Percentiles rank a stretch among this genome's conserved stretches.
Conservation (phyloP, 345 rosid genomes). For the Mercurialis annua region DNA sequence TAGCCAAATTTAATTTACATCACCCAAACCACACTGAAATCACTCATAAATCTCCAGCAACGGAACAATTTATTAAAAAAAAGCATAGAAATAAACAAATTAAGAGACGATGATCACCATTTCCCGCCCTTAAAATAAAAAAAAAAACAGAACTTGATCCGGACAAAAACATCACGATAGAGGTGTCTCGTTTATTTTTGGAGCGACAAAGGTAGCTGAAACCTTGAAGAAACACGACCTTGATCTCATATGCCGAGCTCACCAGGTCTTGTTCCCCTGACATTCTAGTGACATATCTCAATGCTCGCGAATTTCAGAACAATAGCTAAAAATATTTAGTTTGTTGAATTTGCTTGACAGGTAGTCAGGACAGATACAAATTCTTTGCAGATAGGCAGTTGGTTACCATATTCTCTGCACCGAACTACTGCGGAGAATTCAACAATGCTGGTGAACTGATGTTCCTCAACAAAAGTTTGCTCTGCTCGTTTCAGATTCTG, state of each 20-base stretch:
- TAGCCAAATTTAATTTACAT: too few relatives aligned
- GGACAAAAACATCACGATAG: slow-evolving; percentile 17
- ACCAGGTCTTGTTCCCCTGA: slow-evolving; percentile 15
- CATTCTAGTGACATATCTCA: neutral
- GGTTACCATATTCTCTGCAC: slow-evolving; percentile 23
- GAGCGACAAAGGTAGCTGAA: slow-evolving; percentile 16
- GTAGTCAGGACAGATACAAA: slow-evolving; percentile 23
- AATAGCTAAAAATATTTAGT: neutral
- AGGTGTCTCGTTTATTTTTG: slow-evolving; percentile 24
- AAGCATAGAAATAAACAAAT: too few relatives aligned
- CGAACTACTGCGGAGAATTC: slow-evolving; percentile 27
- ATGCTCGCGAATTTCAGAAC: neutral
- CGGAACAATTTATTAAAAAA: too few relatives aligned
- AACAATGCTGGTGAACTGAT: slow-evolving; percentile 27
- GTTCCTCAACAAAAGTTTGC: slow-evolving; percentile 22
- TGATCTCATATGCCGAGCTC: slow-evolving; percentile 26
- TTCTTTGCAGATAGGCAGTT: slow-evolving; percentile 28
- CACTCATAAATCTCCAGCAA: too few relatives aligned
- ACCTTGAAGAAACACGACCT: slow-evolving; percentile 23
- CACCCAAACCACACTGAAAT: too few relatives aligned
- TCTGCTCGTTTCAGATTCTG: slow-evolving; percentile 27
- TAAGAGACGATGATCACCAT: too few relatives aligned
- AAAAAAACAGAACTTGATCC: too few relatives aligned
- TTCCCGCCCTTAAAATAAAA: too few relatives aligned
- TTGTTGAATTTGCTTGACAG: neutral